Conservation (phyloP, 305 asterid species). For the Fraxinus angustifolia region DNA sequence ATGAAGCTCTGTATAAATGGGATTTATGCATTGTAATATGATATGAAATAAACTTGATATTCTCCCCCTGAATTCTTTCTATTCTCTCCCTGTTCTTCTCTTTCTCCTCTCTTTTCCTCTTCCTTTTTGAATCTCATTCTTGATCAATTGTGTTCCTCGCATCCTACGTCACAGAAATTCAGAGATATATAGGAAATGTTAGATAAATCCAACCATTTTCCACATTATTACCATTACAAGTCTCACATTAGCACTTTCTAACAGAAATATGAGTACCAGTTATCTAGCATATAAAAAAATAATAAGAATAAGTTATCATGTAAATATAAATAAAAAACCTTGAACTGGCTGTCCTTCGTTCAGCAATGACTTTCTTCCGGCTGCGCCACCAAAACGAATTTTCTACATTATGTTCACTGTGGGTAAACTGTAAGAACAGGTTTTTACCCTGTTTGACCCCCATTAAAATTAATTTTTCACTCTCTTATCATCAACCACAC, state of each 20-base stretch:
- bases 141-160: background rate
- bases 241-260: slow-evolving; percentile 10
- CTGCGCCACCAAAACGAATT: slow-evolving; percentile 61
- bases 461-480: too few species aligned
- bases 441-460: background rate
- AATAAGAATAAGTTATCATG: background rate
- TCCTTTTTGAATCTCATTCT: background rate
- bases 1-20: background rate
- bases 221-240: background rate
- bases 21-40: background rate
- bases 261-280: background rate
- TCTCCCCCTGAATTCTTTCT: background rate
- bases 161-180: background rate
- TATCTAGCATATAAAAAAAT: slow-evolving; percentile 9
- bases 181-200: slow-evolving; percentile 3
- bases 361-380: slow-evolving; percentile 62
- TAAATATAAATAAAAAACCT: slow-evolving; percentile 39
- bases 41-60: background rate
- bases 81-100: too few species aligned
- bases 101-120: background rate
- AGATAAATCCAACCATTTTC: background rate
- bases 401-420: slow-evolving; percentile 64
- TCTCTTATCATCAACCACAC: too few species aligned
- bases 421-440: slow-evolving; percentile 53
- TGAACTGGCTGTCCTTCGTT: slow-evolving; percentile 62